Base-by-base conservation (phyloP, 2,329 filamentous ascomycete species). In the Microsporum audouinii region DNA sequence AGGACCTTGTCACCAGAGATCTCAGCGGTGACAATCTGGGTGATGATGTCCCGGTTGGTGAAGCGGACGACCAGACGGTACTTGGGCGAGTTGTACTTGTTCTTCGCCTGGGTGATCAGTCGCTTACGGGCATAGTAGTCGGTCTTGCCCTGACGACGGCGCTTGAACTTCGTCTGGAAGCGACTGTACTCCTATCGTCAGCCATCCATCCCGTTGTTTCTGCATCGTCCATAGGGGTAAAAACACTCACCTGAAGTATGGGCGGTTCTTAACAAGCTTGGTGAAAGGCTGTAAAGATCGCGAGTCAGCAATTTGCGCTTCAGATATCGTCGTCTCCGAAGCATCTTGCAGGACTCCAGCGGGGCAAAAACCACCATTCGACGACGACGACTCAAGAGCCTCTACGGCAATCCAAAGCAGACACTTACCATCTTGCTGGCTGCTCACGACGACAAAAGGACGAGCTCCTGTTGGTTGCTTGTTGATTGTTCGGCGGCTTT, bases 241-340 rank as follows among this genome's bases (percentile, higher is more conserved):
- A n/a, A 43, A 62, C 63, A 80, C 87, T 87, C 75, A 95, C 90
- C 90, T 96, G 86, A 89, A 96, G 90, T 97, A 99, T 77, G 94
- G 88, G 80, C 88, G 91, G 85, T 88, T 96, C 88, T 97, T 97
- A 78, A 94, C 84, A 78, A 87, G 80, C 86, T 97, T 97, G 84
- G 89, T 85, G 88, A 91, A 92, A 80, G 84, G 76, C 91, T 96
- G 70, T 69, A 69, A 67, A 69, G 66, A 69, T 79, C 79, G 81
- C 86, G 89, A 96, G 90, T 96, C 91, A 96, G 92, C 92, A 96
- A 96, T 96, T 96, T 86, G 85, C 91, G 91, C 91, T 96, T 96
- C 91, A 96, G 91, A 80, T 70, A 23, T 69, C n/a, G 12, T 51
- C 64, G 43, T 41, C 69, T 88, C 89, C 91, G 92, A 96, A 96